Percentiles rank a stretch among this genome's conserved stretches.
These are phyloP conservation scores for Ceratobasidium sp. DNA, from an alignment of 1,284 basidiomycete genomes.

Conservation along the genomic window DNA sequence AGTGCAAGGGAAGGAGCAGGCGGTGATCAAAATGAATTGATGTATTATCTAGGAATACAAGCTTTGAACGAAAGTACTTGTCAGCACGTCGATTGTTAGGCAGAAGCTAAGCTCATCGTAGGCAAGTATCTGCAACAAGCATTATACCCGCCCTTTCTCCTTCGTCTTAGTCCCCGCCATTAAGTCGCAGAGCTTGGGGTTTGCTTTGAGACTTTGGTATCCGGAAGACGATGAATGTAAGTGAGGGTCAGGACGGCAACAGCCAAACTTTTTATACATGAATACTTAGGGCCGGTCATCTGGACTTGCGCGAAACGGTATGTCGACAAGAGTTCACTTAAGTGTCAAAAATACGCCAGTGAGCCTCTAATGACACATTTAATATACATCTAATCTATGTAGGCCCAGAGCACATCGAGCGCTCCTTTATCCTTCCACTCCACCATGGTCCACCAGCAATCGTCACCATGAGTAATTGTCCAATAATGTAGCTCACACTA, in stretches of 20 bases:
- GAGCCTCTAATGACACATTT: no score
- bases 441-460: constrained; percentile 79
- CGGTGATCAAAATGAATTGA: not conserved
- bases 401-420: constrained; percentile 57
- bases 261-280: not conserved
- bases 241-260: not conserved
- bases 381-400: constrained; percentile 6
- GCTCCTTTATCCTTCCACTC: constrained; percentile 58
- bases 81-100: constrained; percentile 10
- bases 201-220: constrained; percentile 36
- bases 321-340: no score
- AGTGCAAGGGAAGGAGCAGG: no score
- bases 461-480: constrained; percentile 78
- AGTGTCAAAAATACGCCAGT: no score
- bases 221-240: constrained; percentile 33
- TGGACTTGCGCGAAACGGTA: no score
- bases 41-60: not conserved
- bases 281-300: constrained; percentile 17
- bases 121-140: not conserved
- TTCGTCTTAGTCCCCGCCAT: constrained; percentile 37
- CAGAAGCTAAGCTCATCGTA: constrained; percentile 36
- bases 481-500: constrained; percentile 71
- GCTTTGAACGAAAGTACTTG: not conserved
- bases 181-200: constrained; percentile 30
- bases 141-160: constrained; percentile 30